These are phyloP conservation scores for Globisporangium yorkense DNA, from an alignment of 352 stramenopile genomes.

Conservation along the genomic window DNA sequence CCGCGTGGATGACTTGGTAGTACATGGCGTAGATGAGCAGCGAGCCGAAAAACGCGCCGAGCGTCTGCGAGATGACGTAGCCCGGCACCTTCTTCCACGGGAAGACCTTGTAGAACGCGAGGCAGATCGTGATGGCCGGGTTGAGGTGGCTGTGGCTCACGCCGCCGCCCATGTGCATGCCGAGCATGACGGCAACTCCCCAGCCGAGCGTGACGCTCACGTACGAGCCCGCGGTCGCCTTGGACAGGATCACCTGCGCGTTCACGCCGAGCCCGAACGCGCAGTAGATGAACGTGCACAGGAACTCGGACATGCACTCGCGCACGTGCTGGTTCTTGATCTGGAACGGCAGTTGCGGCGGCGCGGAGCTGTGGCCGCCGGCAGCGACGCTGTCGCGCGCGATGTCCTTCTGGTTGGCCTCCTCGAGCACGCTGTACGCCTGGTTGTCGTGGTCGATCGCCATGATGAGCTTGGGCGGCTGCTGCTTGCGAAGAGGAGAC, in stretches of 20 bases:
- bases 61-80: constrained; percentile 19
- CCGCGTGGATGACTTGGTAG: constrained; percentile 18
- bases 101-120: constrained; percentile 20
- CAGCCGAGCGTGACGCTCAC: constrained; percentile 24
- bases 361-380: neutral
- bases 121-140: constrained; percentile 26
- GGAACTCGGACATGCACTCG: constrained; percentile 37
- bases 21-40: constrained; percentile 24
- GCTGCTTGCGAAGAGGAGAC: neutral
- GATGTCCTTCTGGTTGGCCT: constrained; percentile 18
- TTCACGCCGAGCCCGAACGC: constrained; percentile 21
- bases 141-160: constrained; percentile 34
- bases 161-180: constrained; percentile 22
- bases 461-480: neutral
- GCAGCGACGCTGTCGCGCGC: constrained; percentile 1
- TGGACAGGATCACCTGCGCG: constrained; percentile 18
- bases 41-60: constrained; percentile 20
- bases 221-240: constrained; percentile 12
- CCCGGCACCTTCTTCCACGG: constrained; percentile 16
- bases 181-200: constrained; percentile 36
- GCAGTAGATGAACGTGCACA: constrained; percentile 27
- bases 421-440: constrained; percentile 15
- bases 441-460: neutral
- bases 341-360: constrained; percentile 15
- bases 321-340: constrained; percentile 22